Percentiles rank a stretch among this genome's conserved stretches.
Conservation (phyloP, 2,329 filamentous ascomycete genomes). For the Fusarium praegraminearum region DNA sequence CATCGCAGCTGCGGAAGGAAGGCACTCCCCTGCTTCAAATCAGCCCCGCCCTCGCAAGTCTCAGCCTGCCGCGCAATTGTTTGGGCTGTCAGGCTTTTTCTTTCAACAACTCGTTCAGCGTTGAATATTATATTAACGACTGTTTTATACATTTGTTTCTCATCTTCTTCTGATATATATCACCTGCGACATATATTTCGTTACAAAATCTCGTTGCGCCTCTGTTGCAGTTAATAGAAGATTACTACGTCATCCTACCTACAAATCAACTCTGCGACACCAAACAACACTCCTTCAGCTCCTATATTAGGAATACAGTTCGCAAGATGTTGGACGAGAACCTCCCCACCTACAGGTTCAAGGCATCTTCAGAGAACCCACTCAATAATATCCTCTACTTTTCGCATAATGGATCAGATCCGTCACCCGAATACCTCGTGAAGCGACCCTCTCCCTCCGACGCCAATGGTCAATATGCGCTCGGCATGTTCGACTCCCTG, state of each 20-base stretch:
- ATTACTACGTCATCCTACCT: constrained; percentile 28
- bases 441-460: constrained; percentile 76
- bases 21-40: constrained; percentile 21
- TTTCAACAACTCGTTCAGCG: constrained; percentile 8
- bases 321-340: constrained; percentile 87
- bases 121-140: constrained; percentile 5
- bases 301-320: constrained; percentile 2
- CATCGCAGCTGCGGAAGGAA: neutral
- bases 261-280: constrained; percentile 16
- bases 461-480: constrained; percentile 86
- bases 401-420: constrained; percentile 82
- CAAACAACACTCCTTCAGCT: constrained; percentile 4
- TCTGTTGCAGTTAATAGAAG: constrained; percentile 5
- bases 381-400: constrained; percentile 69
- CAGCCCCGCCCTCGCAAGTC: constrained; percentile 23
- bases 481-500: constrained; percentile 85
- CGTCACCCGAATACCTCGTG: constrained; percentile 82
- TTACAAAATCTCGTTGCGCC: neutral
- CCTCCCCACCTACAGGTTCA: constrained; percentile 78
- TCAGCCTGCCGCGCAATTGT: constrained; percentile 38
- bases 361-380: constrained; percentile 64
- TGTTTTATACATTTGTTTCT: neutral
- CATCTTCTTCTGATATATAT: neutral
- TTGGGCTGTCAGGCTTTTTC: constrained; percentile 13
- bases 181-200: neutral